phyloP scores from a whole-genome alignment of 225 moss, liverwort and hornwort genomes.

The Pseudoscleropodium purum region DNA sequence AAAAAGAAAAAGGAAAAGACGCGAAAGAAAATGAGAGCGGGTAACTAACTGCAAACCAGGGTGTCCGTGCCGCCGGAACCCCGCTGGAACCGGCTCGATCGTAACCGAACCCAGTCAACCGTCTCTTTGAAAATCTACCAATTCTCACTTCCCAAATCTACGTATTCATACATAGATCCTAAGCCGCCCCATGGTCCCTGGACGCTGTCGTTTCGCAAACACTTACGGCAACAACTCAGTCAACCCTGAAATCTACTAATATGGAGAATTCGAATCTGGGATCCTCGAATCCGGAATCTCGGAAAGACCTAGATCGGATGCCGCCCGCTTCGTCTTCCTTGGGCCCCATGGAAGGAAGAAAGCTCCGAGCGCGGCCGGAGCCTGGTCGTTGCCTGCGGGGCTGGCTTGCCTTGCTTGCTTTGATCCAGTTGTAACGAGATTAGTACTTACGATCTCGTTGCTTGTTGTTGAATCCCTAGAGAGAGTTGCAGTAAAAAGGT shows the following conservation, averaged over 20 bases:
- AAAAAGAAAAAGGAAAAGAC: background rate
- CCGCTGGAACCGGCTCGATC: slow-evolving; percentile 2
- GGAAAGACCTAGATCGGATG: rapidly evolving
- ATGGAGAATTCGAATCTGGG: rapidly evolving
- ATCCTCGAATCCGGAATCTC: background rate
- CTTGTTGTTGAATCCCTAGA: background rate
- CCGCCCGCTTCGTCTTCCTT: background rate
- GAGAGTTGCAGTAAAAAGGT: slow-evolving; percentile 9
- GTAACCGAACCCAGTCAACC: slow-evolving; percentile 36
- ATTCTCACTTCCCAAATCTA: background rate
- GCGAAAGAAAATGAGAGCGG: background rate
- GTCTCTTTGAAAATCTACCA: background rate
- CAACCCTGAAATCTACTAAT: background rate
- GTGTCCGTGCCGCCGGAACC: slow-evolving; percentile 36
- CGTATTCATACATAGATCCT: rapidly evolving
- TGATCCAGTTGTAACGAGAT: slow-evolving; percentile 4
- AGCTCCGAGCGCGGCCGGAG: background rate
- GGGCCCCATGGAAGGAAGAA: background rate
- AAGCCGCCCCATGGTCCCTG: background rate
- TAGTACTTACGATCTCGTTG: background rate
- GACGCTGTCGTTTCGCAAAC: background rate
- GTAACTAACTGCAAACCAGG: slow-evolving; percentile 15
- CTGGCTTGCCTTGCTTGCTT: background rate
- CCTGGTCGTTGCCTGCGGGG: background rate
- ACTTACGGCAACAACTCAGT: background rate